These are phyloP conservation scores for Albugo laibachii DNA, from an alignment of 352 stramenopile species.

Conservation along the genomic window DNA sequence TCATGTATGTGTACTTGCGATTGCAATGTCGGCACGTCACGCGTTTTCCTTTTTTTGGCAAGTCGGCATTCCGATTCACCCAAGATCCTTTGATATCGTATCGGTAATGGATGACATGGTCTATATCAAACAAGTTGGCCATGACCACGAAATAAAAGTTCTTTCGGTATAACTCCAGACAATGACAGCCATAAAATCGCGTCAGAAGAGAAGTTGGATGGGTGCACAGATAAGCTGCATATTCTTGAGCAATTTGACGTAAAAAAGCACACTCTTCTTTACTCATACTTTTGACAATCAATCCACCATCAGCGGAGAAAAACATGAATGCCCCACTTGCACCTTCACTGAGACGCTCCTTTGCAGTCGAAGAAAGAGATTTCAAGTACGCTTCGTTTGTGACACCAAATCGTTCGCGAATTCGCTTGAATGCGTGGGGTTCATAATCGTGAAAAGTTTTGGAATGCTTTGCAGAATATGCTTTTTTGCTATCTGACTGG, in stretches of 20 bases:
- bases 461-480: constrained; percentile 46
- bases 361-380: constrained; percentile 64
- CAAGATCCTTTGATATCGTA: constrained; percentile 86
- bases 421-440: constrained; percentile 74
- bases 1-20: constrained; percentile 62
- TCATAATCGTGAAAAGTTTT: constrained; percentile 82
- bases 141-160: constrained; percentile 86
- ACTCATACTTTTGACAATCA: constrained; percentile 84
- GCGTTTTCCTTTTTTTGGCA: constrained; percentile 73
- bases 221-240: constrained; percentile 68
- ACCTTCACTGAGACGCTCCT: constrained; percentile 77
- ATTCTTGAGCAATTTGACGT: constrained; percentile 70
- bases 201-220: constrained; percentile 74
- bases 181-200: constrained; percentile 83
- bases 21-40: constrained; percentile 81
- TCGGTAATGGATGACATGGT: constrained; percentile 68
- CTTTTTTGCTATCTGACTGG: constrained; percentile 45
- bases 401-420: constrained; percentile 71
- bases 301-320: constrained; percentile 66
- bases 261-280: constrained; percentile 76
- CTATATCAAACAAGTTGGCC: constrained; percentile 82
- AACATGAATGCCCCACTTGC: constrained; percentile 85
- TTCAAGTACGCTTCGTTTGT: constrained; percentile 69
- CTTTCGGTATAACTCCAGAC: constrained; percentile 79
- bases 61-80: constrained; percentile 66